These are phyloP conservation scores for Penicillium crystallinum DNA, from an alignment of 495 filamentous ascomycete genomes.

Conservation along the genomic window DNA sequence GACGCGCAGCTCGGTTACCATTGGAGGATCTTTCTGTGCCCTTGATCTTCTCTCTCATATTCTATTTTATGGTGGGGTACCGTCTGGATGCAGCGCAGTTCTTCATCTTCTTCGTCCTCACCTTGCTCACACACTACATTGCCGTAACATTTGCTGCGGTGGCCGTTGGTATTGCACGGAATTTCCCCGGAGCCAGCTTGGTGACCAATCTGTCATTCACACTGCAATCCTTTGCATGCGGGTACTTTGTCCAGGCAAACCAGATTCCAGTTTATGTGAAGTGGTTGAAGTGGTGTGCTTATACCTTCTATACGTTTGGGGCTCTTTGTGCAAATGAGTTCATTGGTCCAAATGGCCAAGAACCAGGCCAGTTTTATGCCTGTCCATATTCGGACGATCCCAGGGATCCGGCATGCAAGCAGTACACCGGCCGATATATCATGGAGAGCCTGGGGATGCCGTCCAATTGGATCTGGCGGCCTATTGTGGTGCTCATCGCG, in stretches of 20 bases:
- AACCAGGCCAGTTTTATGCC: conserved; percentile 53
- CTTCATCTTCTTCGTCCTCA: conserved; percentile 61
- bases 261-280: conserved; percentile 68
- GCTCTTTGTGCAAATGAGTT: conserved; percentile 68
- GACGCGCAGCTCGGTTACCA: conserved; percentile 57
- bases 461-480: conserved; percentile 54
- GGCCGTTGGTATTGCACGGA: conserved; percentile 54
- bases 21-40: conserved; percentile 67
- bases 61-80: conserved; percentile 74
- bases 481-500: conserved; percentile 54
- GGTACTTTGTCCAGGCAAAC: conserved; percentile 65
- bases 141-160: conserved; percentile 56
- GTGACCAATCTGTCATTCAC: conserved; percentile 67
- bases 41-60: conserved; percentile 60
- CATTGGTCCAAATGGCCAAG: conserved; percentile 36
- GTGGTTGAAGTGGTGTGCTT: conserved; percentile 60
- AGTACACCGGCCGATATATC: conserved; percentile 63
- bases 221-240: conserved; percentile 63
- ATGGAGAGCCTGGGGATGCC: conserved; percentile 62
- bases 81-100: conserved; percentile 54
- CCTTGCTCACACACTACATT: conserved; percentile 61
- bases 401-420: conserved; percentile 53
- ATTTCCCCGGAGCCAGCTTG: conserved; percentile 57
- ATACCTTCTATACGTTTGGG: conserved; percentile 62
- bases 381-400: conserved; percentile 57